Evolutionary conservation across 1,284 basidiomycete genomes (phyloP), one percentile per base, ranked within the genome.

Genomic region (Phlebopus sp.): DNA sequence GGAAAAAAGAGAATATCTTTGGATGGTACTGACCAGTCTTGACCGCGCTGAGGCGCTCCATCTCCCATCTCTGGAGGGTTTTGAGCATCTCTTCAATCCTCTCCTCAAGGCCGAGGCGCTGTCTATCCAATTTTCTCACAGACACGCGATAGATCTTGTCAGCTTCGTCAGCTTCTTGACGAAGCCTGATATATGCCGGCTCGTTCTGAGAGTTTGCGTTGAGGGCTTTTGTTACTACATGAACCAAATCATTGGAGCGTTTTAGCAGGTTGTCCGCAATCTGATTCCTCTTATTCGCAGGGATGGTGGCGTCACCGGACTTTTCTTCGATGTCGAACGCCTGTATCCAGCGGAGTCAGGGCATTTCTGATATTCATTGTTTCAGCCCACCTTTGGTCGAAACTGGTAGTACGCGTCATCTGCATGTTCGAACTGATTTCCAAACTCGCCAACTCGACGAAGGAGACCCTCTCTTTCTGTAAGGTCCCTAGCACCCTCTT

Each of bases 391-490:
- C 76, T 86, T 88, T 25, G 82, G 78, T 21, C 88, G 72, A 69
- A 91, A 90, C 63, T 90, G 88, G 64, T 86, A 91, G 57, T 78
- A 88, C 2, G 85, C 86, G 54, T 87, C 86, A 43, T 87, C 82
- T 5, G 81, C 76, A 51, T 77, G 75, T 58, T 88, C 87, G 55
- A 87, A 91, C 46, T 77, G 74, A 59, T 91, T 91, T 13, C 89
- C 88, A 45, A 88, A 73, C 63, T 91, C 89, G 43, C 91, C 92
- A 44, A 91, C 74, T 36, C 91, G 74, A 36, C 88, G 78, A 30
- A 94, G 70, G 9, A 92, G 72, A 41, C 82, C 82, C 53, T 88
- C 81, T 27, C 83, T 77, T 66, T 92, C 85, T 2, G 86, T 82
- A 45, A 95, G 71, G 40, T 90, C 86, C 44, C 70, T 76, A 5